A percentile compares a stretch with the other conserved stretches of the same genome.
Evolutionary conservation across 257 asterid species (phyloP).

Genomic region (Voacanga thouarsii): DNA sequence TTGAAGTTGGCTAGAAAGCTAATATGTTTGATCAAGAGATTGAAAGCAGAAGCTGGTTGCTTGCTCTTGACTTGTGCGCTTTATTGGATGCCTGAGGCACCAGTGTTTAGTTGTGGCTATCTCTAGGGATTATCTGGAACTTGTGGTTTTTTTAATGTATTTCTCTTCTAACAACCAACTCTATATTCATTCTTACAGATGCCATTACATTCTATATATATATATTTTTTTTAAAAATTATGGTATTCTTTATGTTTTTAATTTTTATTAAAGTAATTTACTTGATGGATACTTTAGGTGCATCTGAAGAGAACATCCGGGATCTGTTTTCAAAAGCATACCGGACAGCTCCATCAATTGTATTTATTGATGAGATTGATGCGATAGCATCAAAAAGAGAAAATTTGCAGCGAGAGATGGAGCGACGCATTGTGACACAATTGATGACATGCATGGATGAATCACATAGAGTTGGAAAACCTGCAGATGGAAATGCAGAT

Average conservation of each 20-base stretch:
- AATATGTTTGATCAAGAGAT: not conserved
- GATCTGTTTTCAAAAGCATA: slow-evolving; percentile 75
- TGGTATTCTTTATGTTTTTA: not conserved
- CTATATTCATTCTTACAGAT: not conserved
- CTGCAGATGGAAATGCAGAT: slow-evolving; percentile 27
- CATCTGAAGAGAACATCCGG: slow-evolving; percentile 83
- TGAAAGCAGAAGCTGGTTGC: not conserved
- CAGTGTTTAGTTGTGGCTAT: not conserved
- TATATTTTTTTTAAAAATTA: not conserved
- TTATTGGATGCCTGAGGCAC: not conserved
- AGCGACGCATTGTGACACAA: slow-evolving; percentile 79
- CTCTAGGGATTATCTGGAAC: not conserved
- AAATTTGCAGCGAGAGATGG: slow-evolving; percentile 76
- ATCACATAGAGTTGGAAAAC: slow-evolving; percentile 41
- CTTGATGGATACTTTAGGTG: slow-evolving; percentile 45
- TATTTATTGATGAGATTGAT: slow-evolving; percentile 93
- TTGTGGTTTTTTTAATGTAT: not conserved
- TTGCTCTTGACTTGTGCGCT: not conserved
- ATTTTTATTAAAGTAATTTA: not conserved
- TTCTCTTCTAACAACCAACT: not conserved
- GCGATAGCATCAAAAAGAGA: slow-evolving; percentile 92
- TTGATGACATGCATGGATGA: slow-evolving; percentile 91
- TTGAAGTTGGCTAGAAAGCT: not conserved
- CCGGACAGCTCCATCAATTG: slow-evolving; percentile 87
- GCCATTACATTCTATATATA: not conserved